Conservation (phyloP, 2,329 filamentous ascomycete genomes). For the Trichoderma semiorbis region DNA sequence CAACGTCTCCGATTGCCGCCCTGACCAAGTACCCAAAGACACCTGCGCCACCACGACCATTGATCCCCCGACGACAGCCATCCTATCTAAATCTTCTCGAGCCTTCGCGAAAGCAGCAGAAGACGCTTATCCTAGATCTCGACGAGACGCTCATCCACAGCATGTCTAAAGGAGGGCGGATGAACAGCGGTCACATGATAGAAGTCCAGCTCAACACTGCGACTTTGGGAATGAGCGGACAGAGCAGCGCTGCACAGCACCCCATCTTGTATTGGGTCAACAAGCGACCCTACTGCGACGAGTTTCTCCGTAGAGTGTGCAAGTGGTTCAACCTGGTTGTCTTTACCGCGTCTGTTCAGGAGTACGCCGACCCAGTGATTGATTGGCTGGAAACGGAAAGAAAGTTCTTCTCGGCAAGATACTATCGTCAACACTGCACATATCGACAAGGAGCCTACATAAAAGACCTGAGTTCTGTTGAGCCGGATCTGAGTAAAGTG, state of each 20-base stretch:
- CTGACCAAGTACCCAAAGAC: conserved; percentile 88
- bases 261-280: conserved; percentile 98
- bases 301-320: conserved; percentile 85
- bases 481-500: conserved; percentile 94
- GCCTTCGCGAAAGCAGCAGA: conserved; percentile 62
- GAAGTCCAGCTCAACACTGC: conserved; percentile 85
- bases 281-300: conserved; percentile 94
- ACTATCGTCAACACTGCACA: conserved; percentile 96
- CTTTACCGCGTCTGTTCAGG: conserved; percentile 96
- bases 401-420: conserved; percentile 91
- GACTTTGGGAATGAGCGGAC: conserved; percentile 62
- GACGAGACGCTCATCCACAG: conserved; percentile 98
- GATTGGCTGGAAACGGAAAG: conserved; percentile 97
- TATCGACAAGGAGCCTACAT: conserved; percentile 95
- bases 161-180: conserved; percentile 92
- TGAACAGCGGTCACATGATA: conserved; percentile 98
- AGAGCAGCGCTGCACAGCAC: conserved; percentile 71
- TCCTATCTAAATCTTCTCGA: conserved; percentile 69
- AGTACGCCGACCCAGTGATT: conserved; percentile 97
- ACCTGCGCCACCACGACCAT: conserved; percentile 80
- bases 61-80: conserved; percentile 84
- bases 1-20: conserved; percentile 74
- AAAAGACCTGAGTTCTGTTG: conserved; percentile 93
- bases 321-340: conserved; percentile 98
- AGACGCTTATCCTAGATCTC: conserved; percentile 91